phyloP scores from a whole-genome alignment of 2,329 filamentous ascomycete genomes.

The Aspergillus pseudoviridinutans region DNA sequence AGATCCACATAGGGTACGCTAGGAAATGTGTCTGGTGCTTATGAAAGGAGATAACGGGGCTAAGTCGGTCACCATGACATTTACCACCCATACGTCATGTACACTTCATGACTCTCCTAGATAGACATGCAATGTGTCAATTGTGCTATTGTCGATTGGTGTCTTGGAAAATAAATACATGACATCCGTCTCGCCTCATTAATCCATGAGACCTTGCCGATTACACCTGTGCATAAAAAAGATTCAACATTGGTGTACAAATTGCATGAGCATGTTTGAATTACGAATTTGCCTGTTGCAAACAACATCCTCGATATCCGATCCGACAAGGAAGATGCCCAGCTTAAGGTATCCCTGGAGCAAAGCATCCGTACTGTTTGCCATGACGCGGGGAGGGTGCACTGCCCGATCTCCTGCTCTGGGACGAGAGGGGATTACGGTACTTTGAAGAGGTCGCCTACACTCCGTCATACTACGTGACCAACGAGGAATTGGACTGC shows the following conservation, averaged over 20 bases:
- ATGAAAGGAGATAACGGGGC: neutral
- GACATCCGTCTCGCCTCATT: too few relatives aligned
- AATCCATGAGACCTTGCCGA: too few relatives aligned
- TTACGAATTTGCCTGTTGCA: neutral
- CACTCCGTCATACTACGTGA: slow-evolving; percentile 6
- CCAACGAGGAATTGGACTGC: slow-evolving; percentile 7
- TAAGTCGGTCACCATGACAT: neutral
- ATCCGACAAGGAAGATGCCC: slow-evolving; percentile 2
- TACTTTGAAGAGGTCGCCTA: slow-evolving; percentile 27
- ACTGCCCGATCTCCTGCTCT: too few relatives aligned
- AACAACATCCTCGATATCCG: slow-evolving; percentile 11
- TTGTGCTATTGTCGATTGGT: too few relatives aligned
- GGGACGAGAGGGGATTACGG: slow-evolving; percentile 21
- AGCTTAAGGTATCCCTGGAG: slow-evolving; percentile 3
- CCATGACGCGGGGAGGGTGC: neutral
- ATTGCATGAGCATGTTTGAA: neutral
- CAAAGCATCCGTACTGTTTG: slow-evolving; percentile 3
- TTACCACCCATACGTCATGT: neutral
- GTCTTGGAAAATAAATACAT: too few relatives aligned
- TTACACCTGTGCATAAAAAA: too few relatives aligned
- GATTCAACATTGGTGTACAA: neutral
- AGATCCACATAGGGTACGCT: neutral
- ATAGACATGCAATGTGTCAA: too few relatives aligned
- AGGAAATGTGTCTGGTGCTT: neutral
- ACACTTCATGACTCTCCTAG: neutral